These are phyloP conservation scores for Urochloa ruziziensis DNA, from an alignment of 176 grass and related monocot genomes.

Conservation along the genomic window DNA sequence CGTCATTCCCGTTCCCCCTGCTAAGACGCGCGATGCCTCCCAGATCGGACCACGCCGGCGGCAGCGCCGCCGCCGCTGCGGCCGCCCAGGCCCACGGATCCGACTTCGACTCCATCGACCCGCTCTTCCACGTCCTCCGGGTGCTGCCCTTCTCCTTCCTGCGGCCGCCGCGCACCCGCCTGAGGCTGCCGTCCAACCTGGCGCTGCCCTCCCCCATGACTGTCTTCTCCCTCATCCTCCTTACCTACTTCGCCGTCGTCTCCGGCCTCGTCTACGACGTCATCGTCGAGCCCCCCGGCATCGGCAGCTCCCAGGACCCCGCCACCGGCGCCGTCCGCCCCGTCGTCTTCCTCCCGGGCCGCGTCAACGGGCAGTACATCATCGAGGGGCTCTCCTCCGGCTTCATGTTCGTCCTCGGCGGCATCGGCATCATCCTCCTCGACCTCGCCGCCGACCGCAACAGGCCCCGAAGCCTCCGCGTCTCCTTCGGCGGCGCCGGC, in stretches of 20 bases:
- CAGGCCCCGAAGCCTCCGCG: slow-evolving; percentile 69
- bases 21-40: slow-evolving; percentile 34
- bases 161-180: slow-evolving; percentile 73
- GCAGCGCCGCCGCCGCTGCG: slow-evolving; percentile 13
- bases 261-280: slow-evolving; percentile 92
- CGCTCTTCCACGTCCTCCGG: slow-evolving; percentile 65
- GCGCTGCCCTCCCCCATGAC: slow-evolving; percentile 77
- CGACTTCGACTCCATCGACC: slow-evolving; percentile 58
- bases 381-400: slow-evolving; percentile 98
- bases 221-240: slow-evolving; percentile 78
- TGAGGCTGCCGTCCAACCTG: slow-evolving; percentile 79
- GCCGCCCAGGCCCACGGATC: slow-evolving; percentile 29
- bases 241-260: slow-evolving; percentile 93
- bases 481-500: slow-evolving; percentile 67
- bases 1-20: not conserved
- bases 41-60: slow-evolving; percentile 50
- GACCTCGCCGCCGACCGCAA: slow-evolving; percentile 82
- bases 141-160: slow-evolving; percentile 83
- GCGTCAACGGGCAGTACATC: slow-evolving; percentile 97
- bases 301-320: slow-evolving; percentile 80
- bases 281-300: slow-evolving; percentile 91
- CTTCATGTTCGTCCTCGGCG: slow-evolving; percentile 93
- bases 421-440: slow-evolving; percentile 82
- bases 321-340: slow-evolving; percentile 76
- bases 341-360: slow-evolving; percentile 85